Percentiles rank a stretch among this genome's conserved stretches.
phyloP scores from a whole-genome alignment of 495 filamentous ascomycete species.

The Cercophora sp. region DNA sequence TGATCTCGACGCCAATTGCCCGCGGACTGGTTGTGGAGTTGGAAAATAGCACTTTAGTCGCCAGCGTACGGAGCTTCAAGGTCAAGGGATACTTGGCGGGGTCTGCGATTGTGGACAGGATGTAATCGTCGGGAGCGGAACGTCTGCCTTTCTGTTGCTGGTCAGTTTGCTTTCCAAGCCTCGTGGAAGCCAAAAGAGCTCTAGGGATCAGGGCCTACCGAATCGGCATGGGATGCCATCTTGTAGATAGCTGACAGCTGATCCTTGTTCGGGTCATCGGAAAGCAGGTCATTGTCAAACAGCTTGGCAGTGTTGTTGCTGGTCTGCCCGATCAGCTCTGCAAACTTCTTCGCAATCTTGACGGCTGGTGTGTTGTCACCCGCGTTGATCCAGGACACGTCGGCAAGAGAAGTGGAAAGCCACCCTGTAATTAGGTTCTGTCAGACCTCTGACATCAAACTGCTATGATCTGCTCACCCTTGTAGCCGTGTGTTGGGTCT shows the following conservation, averaged over 20 bases:
- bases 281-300: constrained; percentile 34
- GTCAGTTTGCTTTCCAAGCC: constrained; percentile 22
- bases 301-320: constrained; percentile 18
- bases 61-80: constrained; percentile 33
- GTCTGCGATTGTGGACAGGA: constrained; percentile 25
- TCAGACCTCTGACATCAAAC: no score
- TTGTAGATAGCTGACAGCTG: constrained; percentile 34
- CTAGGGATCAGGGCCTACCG: constrained; percentile 26
- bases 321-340: constrained; percentile 23
- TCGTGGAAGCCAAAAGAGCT: constrained; percentile 1
- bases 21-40: constrained; percentile 21
- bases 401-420: constrained; percentile 4
- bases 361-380: constrained; percentile 17
- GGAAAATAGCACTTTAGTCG: constrained; percentile 36
- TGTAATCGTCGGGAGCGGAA: constrained; percentile 33
- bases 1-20: constrained; percentile 37
- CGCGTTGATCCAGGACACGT: constrained; percentile 13
- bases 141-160: constrained; percentile 22
- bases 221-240: constrained; percentile 32
- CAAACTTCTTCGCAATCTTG: constrained; percentile 22
- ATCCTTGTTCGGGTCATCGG: constrained; percentile 30
- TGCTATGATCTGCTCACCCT: no score
- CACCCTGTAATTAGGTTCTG: no score
- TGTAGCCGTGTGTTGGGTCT: constrained; percentile 37
- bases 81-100: constrained; percentile 30